Evolutionary conservation across 1,284 basidiomycete species (phyloP), one percentile per base, ranked within the genome.

Genomic region (Pholiota adiposa): DNA sequence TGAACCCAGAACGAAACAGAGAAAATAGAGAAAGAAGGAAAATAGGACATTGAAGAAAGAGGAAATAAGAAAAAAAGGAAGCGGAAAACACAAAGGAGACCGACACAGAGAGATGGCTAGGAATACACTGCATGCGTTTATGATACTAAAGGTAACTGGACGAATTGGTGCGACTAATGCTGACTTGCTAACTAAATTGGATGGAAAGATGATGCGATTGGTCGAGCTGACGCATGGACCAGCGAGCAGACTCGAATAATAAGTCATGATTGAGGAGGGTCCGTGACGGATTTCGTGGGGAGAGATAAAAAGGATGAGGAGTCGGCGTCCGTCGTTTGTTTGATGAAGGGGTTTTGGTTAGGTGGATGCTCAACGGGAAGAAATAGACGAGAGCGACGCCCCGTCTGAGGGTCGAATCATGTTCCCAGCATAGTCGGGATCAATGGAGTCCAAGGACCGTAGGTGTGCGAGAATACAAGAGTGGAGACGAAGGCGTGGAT

Each of bases 41-140:
- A 49, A 40, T 34, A 36, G 34, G 9, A 54, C 46, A 58, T 18
- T 38, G 25, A 34, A 38, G 23, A 48, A 33, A 12, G 52, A 29
- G 25, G 29, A 38, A 54, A 33, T n/a, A 54, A 38, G 51, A 49
- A 33, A 31, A 52, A 27, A 63, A 59, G 46, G 46, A 40, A 52
- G 51, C 11, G 41, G 36, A 46, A 54, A 58, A 18, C 36, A 60
- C 29, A 31, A 54, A 53, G 27, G n/a, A 58, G 38, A 59, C 40
- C 57, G 56, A 61, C 50, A 62, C 31, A 43, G 53, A 56, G 52
- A 62, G 27, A 62, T 64, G 67, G 59, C 65, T 68, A 68, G 63
- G 67, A 65, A 68, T 68, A 68, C 67, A 68, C 63, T 66, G 66
- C 61, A 63, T 68, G 63, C 64, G 61, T 60, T 66, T 63, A 56